phyloP scores from a whole-genome alignment of 352 stramenopile species.

The Hyaloperonospora brassicae region DNA sequence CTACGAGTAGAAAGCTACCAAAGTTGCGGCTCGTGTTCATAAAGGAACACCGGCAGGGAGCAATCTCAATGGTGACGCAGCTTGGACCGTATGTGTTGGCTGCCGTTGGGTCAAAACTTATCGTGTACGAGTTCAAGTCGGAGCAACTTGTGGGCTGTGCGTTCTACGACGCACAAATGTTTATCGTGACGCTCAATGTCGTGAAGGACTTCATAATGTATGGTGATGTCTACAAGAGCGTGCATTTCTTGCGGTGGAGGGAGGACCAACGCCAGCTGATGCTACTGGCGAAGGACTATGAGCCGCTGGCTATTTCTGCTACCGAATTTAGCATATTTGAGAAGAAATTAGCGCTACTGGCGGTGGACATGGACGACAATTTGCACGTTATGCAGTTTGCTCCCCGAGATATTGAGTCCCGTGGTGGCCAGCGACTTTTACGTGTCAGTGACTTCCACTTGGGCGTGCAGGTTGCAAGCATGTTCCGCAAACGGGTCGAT shows the following conservation, averaged over 20 bases:
- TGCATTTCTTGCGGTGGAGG: conserved; percentile 83
- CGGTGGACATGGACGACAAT: conserved; percentile 78
- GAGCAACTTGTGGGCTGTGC: conserved; percentile 79
- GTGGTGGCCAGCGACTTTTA: conserved; percentile 71
- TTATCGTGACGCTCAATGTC: conserved; percentile 75
- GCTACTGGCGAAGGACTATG: conserved; percentile 80
- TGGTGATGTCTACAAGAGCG: conserved; percentile 84
- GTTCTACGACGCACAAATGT: conserved; percentile 86
- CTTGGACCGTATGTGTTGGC: conserved; percentile 79
- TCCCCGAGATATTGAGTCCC: conserved; percentile 77
- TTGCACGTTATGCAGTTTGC: conserved; percentile 84
- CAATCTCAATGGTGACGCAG: conserved; percentile 69
- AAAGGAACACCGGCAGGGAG: conserved; percentile 79
- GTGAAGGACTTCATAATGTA: conserved; percentile 85
- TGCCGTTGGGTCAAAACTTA: conserved; percentile 79
- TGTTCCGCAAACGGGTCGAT: conserved; percentile 69
- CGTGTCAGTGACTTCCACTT: conserved; percentile 80
- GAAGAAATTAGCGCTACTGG: conserved; percentile 60
- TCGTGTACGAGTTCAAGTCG: conserved; percentile 86
- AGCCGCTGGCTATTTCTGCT: conserved; percentile 64
- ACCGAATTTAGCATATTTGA: conserved; percentile 83
- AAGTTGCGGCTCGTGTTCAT: conserved; percentile 80
- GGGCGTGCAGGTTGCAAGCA: conserved; percentile 64
- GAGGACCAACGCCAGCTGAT: conserved; percentile 75
- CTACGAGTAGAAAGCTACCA: conserved; percentile 67